Evolutionary conservation across 306 rosid genomes (phyloP), one percentile per base, ranked within the genome.

Genomic region (Malus sieversii): DNA sequence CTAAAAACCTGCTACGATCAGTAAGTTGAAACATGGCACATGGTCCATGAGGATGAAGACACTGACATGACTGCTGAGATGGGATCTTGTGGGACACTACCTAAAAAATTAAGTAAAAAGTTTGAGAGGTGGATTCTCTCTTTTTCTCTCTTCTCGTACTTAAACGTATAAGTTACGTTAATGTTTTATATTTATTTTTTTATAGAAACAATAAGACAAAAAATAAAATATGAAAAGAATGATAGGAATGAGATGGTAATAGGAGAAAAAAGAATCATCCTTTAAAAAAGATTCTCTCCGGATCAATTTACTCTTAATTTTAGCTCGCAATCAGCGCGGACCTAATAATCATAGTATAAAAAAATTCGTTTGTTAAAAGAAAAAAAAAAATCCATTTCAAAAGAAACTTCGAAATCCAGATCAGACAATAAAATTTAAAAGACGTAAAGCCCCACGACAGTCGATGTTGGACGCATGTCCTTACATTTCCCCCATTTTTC

Each of bases 21-120:
- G 55, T 48, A 1, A 67, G 71, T 60, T 20, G 12, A 18, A 55
- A 72, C 65, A 44, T 27, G 53, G 66, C 86, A 83, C 79, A 68
- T 78, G 75, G 64, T 66, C 44, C 78, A 57, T 73, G 51, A 13
- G 23, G 29, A 52, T 60, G n/a, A 16, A 32, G 68, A 64, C 68
- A 64, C 6, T 3, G 72, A 66, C 66, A 38, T 32, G 52, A 20
- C 38, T 32, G 38, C 67, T 30, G 67, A 55, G 80, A 83, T 68
- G 51, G 61, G 69, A 60, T 73, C 35, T 73, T 44, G 61, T 66
- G 61, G 40, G 40, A 38, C 9, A 38, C 42, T 38, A 38, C 10
- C 6, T 35, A 6, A 35, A 35, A 35, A 35, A 35, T 35, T 35
- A 35, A 35, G 40, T 35, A 6, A 35, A 35, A 35, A 6, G 1